Evolutionary conservation across 179 eudicot species (phyloP), one percentile per base, ranked within the genome.

Genomic region (Dionaea muscipula): DNA sequence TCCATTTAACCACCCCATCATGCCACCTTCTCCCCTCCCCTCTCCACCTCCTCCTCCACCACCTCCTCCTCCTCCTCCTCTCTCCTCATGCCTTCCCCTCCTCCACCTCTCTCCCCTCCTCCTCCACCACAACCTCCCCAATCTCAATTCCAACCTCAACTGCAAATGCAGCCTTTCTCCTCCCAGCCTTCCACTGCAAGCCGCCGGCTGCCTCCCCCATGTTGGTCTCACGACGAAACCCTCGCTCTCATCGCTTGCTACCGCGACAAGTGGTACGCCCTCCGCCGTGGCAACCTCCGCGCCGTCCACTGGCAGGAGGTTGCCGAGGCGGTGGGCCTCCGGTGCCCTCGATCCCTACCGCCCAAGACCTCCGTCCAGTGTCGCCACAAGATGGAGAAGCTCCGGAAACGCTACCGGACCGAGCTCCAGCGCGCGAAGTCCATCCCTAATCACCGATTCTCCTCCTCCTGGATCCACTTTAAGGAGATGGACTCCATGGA

Each of bases 331-430:
- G 69, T 88, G 41, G 84, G 75, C n/a, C 25, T 59, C 5, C 63
- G 62, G 4, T 82, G 85, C 39, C 86, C 85, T 0, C 14, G 59
- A 26, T 60, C 73, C 4, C 0, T 44, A 20, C 75, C 78, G 0
- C 63, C 81, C 14, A 89, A 89, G 55, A 86, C 95, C 56, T 60
- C 94, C 66, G 81, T 86, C 10, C 97, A 89, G 68, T 89, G 97
- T 67, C 89, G 95, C 21, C 95, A 89, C 50, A 89, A 89, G 78
- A 89, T 89, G 97, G 97, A 89, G 80, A 86, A 89, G 80, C 85
- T 89, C 25, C 82, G 97, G 0, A 86, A 89, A 25, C 78, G 97
- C 0, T 86, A 90, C 57, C 80, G 97, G 0, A 52, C 84, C 2
- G 95, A 86, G 62, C 69, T 79, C 7, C 84, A 72, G 13, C 77